Percentiles rank a stretch among this genome's conserved stretches.
These are phyloP conservation scores for Pseudoturritis turrita DNA, from an alignment of 345 rosid genomes.

Conservation along the genomic window DNA sequence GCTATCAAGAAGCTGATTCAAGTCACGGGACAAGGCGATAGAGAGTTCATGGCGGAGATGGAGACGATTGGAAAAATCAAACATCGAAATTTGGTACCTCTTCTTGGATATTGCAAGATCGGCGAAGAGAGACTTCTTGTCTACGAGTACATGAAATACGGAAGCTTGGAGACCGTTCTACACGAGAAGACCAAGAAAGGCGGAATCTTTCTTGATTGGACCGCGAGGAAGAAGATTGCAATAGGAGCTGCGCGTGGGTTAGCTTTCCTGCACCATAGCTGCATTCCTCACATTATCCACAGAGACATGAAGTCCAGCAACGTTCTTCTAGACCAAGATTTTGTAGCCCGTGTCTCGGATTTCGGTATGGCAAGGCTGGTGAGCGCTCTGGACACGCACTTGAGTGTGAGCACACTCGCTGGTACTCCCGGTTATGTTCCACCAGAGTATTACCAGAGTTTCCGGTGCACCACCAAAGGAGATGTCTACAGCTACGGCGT, in stretches of 20 bases:
- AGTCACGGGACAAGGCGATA: slow-evolving; percentile 90
- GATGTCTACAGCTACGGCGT: slow-evolving; percentile 96
- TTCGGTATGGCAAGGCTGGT: slow-evolving; percentile 96
- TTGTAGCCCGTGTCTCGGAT: slow-evolving; percentile 85
- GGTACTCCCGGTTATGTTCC: slow-evolving; percentile 98
- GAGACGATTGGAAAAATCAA: slow-evolving; percentile 94
- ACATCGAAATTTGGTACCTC: slow-evolving; percentile 85
- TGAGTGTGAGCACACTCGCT: slow-evolving; percentile 90
- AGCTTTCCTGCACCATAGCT: slow-evolving; percentile 88
- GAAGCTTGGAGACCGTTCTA: slow-evolving; percentile 88
- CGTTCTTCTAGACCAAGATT: slow-evolving; percentile 78
- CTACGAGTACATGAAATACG: slow-evolving; percentile 88
- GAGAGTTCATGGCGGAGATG: slow-evolving; percentile 97
- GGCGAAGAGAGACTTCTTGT: slow-evolving; percentile 92
- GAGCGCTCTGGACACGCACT: slow-evolving; percentile 82
- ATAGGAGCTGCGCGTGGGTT: slow-evolving; percentile 87
- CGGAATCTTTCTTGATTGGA: slow-evolving; percentile 70
- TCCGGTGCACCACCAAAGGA: slow-evolving; percentile 74
- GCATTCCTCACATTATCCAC: slow-evolving; percentile 87
- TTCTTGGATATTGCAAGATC: slow-evolving; percentile 83
- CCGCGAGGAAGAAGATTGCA: slow-evolving; percentile 74
- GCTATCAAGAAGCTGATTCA: slow-evolving; percentile 94
- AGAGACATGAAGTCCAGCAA: slow-evolving; percentile 99
- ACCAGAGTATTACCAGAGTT: slow-evolving; percentile 95
- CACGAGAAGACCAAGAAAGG: slow-evolving; percentile 50